A percentile compares a stretch with the other conserved stretches of the same genome.
Evolutionary conservation across 2,329 filamentous ascomycete species (phyloP).

Genomic region (Alternaria incomplexa): DNA sequence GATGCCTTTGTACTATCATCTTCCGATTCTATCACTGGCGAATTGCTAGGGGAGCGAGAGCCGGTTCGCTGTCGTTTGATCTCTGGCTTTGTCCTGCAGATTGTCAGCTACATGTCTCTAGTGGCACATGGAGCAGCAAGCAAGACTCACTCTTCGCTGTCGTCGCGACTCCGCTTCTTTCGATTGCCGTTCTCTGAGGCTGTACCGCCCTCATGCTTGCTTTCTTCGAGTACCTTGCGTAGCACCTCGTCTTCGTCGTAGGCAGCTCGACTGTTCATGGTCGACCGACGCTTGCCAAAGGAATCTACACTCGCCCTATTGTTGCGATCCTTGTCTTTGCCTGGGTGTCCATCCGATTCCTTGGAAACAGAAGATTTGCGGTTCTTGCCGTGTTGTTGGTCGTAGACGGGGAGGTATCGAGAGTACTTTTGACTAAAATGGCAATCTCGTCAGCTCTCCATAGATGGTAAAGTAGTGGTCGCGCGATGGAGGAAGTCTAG

Average conservation of each 20-base stretch:
- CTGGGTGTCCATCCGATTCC: slow-evolving; percentile 62
- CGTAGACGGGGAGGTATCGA: slow-evolving; percentile 66
- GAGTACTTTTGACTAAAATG: slow-evolving; percentile 64
- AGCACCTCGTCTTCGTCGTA: slow-evolving; percentile 95
- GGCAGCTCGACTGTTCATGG: slow-evolving; percentile 95
- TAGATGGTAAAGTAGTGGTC: neutral
- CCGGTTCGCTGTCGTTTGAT: slow-evolving; percentile 83
- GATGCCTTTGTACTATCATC: slow-evolving; percentile 64
- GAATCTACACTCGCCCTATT: slow-evolving; percentile 61
- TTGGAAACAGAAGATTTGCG: slow-evolving; percentile 71
- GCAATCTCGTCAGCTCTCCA: slow-evolving; percentile 5
- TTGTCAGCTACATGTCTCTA: slow-evolving; percentile 32
- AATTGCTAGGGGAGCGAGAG: slow-evolving; percentile 54
- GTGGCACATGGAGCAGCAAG: slow-evolving; percentile 10
- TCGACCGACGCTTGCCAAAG: slow-evolving; percentile 83
- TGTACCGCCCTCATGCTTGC: slow-evolving; percentile 76
- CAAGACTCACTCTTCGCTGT: slow-evolving; percentile 86
- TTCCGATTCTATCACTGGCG: slow-evolving; percentile 70
- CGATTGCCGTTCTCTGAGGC: slow-evolving; percentile 63
- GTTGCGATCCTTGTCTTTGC: slow-evolving; percentile 63
- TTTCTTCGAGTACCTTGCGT: slow-evolving; percentile 89
- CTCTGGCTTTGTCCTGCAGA: slow-evolving; percentile 69
- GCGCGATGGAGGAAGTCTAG: neutral
- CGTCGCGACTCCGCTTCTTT: slow-evolving; percentile 85
- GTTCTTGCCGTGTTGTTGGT: slow-evolving; percentile 58